A percentile compares a stretch with the other conserved stretches of the same genome.
phyloP scores from a whole-genome alignment of 1,284 basidiomycete species.

The Apiotrichum montevideense region DNA sequence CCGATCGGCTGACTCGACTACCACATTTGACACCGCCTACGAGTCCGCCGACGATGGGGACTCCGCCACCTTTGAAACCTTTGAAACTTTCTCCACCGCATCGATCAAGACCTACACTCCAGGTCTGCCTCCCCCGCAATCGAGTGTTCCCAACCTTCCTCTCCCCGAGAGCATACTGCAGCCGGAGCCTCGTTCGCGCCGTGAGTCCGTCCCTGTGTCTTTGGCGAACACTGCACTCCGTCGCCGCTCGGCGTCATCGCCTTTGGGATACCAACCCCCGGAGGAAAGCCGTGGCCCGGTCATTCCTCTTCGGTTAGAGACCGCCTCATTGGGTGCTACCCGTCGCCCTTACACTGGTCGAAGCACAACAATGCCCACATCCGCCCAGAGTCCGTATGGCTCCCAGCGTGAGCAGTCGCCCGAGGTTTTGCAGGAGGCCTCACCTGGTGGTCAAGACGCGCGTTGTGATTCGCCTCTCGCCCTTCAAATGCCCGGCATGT shows the following conservation, averaged over 20 bases:
- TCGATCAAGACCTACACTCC: neutral
- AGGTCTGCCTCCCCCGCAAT: neutral
- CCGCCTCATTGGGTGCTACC: neutral
- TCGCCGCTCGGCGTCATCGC: neutral
- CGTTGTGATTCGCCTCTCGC: conserved; percentile 2
- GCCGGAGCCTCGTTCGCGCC: neutral
- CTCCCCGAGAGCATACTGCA: neutral
- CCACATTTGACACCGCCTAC: neutral
- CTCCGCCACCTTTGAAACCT: conserved; percentile 2
- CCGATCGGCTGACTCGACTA: neutral
- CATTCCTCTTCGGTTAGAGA: neutral
- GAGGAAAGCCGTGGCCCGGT: neutral
- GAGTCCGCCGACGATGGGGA: conserved; percentile 3
- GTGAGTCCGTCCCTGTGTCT: neutral
- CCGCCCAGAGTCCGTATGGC: neutral
- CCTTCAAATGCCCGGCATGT: conserved; percentile 1
- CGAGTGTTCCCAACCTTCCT: neutral
- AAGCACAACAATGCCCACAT: neutral
- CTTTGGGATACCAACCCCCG: neutral
- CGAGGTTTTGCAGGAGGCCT: neutral
- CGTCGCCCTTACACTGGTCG: neutral
- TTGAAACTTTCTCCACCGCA: neutral
- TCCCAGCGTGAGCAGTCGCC: too few species aligned
- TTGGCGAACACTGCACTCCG: neutral
- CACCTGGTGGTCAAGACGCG: neutral